Conservation (phyloP, 345 rosid genomes). For the Pelargonium nanum region DNA sequence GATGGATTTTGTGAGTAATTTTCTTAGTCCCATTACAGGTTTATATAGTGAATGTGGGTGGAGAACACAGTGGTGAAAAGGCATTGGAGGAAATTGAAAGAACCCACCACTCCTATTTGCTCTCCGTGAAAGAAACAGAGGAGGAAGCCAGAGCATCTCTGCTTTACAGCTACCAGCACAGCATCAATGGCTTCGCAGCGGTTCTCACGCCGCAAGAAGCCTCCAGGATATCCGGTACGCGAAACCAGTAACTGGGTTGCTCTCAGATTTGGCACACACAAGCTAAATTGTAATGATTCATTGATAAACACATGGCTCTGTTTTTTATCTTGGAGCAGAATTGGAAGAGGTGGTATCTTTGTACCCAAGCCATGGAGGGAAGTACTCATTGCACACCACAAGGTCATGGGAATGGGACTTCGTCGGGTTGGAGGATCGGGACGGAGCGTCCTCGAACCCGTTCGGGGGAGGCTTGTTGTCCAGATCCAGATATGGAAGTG, state of each 20-base stretch:
- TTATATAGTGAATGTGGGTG: conserved; percentile 60
- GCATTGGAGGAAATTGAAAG: conserved; percentile 48
- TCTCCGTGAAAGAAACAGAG: conserved; percentile 44
- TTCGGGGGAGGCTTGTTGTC: conserved; percentile 21
- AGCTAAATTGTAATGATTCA: no score
- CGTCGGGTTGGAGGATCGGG: conserved; percentile 40
- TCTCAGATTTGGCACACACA: no score
- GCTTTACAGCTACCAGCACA: conserved; percentile 79
- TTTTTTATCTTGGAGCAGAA: conserved; percentile 23
- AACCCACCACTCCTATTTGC: conserved; percentile 50
- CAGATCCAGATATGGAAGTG: conserved; percentile 54
- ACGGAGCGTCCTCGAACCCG: background rate
- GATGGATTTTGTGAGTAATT: background rate
- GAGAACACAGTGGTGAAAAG: conserved; percentile 46
- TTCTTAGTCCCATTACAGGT: conserved; percentile 28
- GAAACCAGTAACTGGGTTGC: no score
- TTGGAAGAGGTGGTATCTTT: conserved; percentile 55
- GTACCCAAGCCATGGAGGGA: conserved; percentile 29
- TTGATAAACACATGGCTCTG: no score
- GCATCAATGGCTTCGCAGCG: conserved; percentile 83
- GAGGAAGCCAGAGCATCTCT: conserved; percentile 60
- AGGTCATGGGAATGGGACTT: conserved; percentile 95
- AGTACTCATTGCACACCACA: conserved; percentile 62
- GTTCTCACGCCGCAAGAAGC: conserved; percentile 55
- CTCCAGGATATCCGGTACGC: conserved; percentile 44